These are phyloP conservation scores for Epithele typhae DNA, from an alignment of 768 basidiomycete genomes.

Conservation along the genomic window DNA sequence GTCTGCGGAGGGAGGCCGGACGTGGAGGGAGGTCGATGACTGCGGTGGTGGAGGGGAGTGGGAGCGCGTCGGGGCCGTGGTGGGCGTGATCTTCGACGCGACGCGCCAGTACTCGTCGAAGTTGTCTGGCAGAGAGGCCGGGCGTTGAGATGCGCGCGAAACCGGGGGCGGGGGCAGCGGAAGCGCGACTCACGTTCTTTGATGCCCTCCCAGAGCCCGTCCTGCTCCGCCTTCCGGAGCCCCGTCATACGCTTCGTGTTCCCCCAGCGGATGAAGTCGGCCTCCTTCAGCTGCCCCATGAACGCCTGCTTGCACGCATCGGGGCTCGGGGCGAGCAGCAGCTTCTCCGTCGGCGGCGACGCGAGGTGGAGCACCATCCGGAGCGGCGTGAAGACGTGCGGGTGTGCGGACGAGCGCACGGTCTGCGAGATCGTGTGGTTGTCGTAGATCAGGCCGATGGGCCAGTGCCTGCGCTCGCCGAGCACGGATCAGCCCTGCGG, in stretches of 20 bases:
- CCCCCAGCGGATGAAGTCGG: slow-evolving; percentile 96
- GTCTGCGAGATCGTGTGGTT: slow-evolving; percentile 67
- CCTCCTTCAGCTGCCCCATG: slow-evolving; percentile 95
- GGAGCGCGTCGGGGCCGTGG: slow-evolving; percentile 58
- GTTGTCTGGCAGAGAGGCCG: slow-evolving; percentile 57
- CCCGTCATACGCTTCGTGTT: slow-evolving; percentile 93
- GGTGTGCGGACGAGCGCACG: slow-evolving; percentile 36
- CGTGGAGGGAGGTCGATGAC: slow-evolving; percentile 53
- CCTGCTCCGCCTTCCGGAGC: slow-evolving; percentile 86
- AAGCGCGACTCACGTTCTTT: slow-evolving; percentile 69
- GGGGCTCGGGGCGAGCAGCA: slow-evolving; percentile 72
- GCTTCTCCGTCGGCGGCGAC: slow-evolving; percentile 81
- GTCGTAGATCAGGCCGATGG: slow-evolving; percentile 91
- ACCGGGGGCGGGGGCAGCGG: neutral
- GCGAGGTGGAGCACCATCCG: slow-evolving; percentile 84
- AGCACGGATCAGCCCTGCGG: neutral
- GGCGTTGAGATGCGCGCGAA: neutral
- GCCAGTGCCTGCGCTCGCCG: slow-evolving; percentile 80
- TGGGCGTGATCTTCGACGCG: slow-evolving; percentile 88
- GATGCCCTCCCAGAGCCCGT: slow-evolving; percentile 96
- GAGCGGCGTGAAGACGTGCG: slow-evolving; percentile 51
- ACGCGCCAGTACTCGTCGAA: slow-evolving; percentile 95
- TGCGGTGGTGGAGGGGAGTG: slow-evolving; percentile 50
- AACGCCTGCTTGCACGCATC: slow-evolving; percentile 92
- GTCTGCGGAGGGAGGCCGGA: slow-evolving; percentile 63